Conservation (phyloP, 2,329 filamentous ascomycete genomes). For the Colletotrichum lentis region DNA sequence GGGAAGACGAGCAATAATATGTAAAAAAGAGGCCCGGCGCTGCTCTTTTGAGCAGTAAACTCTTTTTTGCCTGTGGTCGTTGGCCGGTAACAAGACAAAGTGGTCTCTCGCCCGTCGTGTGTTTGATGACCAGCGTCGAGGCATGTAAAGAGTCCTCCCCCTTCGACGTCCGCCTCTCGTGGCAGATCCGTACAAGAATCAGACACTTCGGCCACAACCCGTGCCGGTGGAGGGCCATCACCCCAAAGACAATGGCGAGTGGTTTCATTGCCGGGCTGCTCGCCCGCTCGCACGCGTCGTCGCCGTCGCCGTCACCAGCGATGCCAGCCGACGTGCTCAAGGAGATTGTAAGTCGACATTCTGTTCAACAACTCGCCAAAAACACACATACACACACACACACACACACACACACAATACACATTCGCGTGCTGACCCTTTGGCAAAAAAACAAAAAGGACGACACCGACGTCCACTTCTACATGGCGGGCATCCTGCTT, state of each 20-base stretch:
- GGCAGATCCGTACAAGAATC: background rate
- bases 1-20: background rate
- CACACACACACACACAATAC: too few relatives aligned
- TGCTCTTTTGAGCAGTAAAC: background rate
- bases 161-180: background rate
- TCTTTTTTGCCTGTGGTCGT: too few relatives aligned
- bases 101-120: background rate
- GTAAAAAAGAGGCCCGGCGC: background rate
- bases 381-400: background rate
- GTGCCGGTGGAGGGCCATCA: background rate
- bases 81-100: too few relatives aligned
- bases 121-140: background rate
- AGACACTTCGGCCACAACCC: background rate
- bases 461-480: conserved; percentile 40
- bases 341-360: conserved; percentile 17
- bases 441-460: conserved; percentile 1
- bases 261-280: conserved; percentile 1
- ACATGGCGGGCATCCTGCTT: conserved; percentile 46
- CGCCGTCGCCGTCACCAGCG: background rate
- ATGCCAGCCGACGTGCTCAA: conserved; percentile 9
- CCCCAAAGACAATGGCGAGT: conserved; percentile 9
- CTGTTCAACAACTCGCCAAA: background rate
- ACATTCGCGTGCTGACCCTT: background rate
- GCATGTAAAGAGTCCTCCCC: background rate
- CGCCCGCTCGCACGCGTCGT: background rate